A percentile compares a stretch with the other conserved stretches of the same genome.
phyloP scores from a whole-genome alignment of 1,139 yeast species.

The Geotrichum cucujoidarum region DNA sequence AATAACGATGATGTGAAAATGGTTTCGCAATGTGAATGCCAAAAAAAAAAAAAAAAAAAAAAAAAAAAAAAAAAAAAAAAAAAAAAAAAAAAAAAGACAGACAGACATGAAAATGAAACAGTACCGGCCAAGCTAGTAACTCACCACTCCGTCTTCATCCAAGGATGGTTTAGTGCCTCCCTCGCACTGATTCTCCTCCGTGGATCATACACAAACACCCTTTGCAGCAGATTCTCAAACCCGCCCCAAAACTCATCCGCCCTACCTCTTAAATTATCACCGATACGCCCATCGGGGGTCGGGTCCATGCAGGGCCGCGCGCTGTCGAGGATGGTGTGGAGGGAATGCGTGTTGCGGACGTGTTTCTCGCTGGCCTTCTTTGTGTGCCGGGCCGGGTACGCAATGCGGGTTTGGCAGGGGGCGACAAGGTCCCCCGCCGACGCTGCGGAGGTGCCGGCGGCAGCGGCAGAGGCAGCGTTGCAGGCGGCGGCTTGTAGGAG shows the following conservation, averaged over 20 bases:
- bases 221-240: slow-evolving; percentile 54
- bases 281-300: slow-evolving; percentile 1
- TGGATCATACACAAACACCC: slow-evolving; percentile 80
- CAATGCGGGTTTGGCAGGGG: slow-evolving; percentile 22
- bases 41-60: too few relatives aligned
- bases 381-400: slow-evolving; percentile 40
- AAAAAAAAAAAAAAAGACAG: too few relatives aligned
- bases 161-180: slow-evolving; percentile 71
- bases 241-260: slow-evolving; percentile 39
- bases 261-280: too few relatives aligned
- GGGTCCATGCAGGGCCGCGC: slow-evolving; percentile 20
- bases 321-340: slow-evolving; percentile 41
- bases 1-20: too few relatives aligned
- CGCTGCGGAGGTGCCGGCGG: background rate
- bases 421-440: slow-evolving; percentile 20
- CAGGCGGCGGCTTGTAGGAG: slow-evolving; percentile 29
- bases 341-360: slow-evolving; percentile 49
- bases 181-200: slow-evolving; percentile 66
- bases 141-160: slow-evolving; percentile 28
- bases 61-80: too few relatives aligned
- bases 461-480: slow-evolving; percentile 24
- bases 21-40: too few relatives aligned
- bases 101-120: background rate
- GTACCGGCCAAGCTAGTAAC: too few relatives aligned
- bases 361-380: slow-evolving; percentile 43